Base-by-base conservation (phyloP, 2,329 filamentous ascomycete species). In the Penicillium polonicum region DNA sequence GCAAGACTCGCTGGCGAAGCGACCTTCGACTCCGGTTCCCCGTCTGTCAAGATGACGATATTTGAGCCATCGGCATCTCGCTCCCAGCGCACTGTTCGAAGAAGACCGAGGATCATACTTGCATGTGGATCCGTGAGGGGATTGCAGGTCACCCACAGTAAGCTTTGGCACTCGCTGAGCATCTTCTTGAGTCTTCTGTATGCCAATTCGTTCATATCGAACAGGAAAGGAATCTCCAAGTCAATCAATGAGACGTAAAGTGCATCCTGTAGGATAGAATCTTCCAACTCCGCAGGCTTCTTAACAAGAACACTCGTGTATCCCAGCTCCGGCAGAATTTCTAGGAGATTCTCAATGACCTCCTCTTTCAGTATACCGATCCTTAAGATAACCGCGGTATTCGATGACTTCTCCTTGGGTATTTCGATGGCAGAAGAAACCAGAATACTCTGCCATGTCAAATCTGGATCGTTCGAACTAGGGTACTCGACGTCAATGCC, bases 361-460 rank as follows among this genome's bases (percentile, higher is more conserved):
- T 23, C 17, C 9, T 5, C 31, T 13, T 10, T 36, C 8, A 19
- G 15, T 6, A 21, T 2, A 0, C 23, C 38, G 1, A 44, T 52
- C 1, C 53, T 57, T 4, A 65, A 15, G 45, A 67, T 60, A n/a
- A 59, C 46, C 12, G 60, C 48, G 4, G 49, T 27, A 1, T 21
- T 35, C 0, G 21, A 13, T 9, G 42, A 5, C 13, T 44, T 27
- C 6, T 35, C 38, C 15, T 31, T 21, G 4, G 46, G 8, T 6
- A 33, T 17, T 10, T 41, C 33, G 6, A 59, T 17, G 19, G 63
- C 63, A 23, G 63, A 61, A 38, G 65, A 59, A 36, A 67, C 48
- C 23, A 67, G 13, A 9, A 65, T 64, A 25, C 65, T 67, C n/a
- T 65, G 65, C 62, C 60, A 65, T 19, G 52, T 59, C 29, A 67